Evolutionary conservation across 2,329 filamentous ascomycete genomes (phyloP).

Genomic region (Venturia asperata): DNA sequence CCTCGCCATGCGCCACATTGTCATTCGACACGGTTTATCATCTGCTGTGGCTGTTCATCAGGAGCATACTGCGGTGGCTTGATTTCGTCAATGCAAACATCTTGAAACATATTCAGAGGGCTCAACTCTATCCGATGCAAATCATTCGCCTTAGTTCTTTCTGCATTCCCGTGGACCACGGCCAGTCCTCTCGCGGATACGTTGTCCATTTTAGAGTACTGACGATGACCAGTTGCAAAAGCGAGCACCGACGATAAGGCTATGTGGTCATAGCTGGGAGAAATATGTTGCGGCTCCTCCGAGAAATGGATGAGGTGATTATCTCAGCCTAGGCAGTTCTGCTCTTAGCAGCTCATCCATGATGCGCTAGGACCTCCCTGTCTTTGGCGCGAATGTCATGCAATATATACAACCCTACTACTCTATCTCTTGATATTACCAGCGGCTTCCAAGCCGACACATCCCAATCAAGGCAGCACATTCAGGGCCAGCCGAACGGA

Average conservation of each 20-base stretch:
- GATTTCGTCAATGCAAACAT: background rate
- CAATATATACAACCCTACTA: slow-evolving; percentile 10
- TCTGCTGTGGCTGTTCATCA: background rate
- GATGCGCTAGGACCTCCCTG: background rate
- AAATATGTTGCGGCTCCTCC: slow-evolving; percentile 2
- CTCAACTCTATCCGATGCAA: background rate
- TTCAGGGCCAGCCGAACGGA: slow-evolving; percentile 6
- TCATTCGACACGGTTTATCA: background rate
- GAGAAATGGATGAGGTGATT: background rate
- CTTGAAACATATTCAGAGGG: background rate
- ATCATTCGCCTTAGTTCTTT: background rate
- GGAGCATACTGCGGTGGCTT: background rate
- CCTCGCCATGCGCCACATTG: background rate
- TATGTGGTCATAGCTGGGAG: background rate
- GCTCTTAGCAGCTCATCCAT: background rate
- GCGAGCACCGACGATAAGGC: background rate
- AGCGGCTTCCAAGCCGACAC: background rate
- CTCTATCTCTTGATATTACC: slow-evolving; percentile 15
- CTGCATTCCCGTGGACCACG: background rate
- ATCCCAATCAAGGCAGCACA: slow-evolving; percentile 2
- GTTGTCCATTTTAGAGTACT: background rate
- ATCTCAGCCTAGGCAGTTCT: background rate
- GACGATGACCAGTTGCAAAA: background rate
- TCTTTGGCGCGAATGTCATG: background rate
- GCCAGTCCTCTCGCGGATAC: background rate